Conservation (phyloP, 148 eudicot species). For the Camellia japonica region DNA sequence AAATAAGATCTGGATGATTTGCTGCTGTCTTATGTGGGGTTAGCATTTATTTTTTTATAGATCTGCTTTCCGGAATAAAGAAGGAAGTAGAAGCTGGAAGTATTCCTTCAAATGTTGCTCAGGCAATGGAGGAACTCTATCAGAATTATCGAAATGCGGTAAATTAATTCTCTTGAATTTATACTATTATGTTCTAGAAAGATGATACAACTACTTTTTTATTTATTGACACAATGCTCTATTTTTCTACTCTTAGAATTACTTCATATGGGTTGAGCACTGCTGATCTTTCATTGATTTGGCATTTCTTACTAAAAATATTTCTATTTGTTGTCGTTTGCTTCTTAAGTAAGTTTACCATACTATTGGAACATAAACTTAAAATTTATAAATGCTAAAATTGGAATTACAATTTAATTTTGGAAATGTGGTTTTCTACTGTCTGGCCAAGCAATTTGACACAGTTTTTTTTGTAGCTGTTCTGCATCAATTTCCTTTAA, state of each 20-base stretch:
- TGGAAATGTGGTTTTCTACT: neutral
- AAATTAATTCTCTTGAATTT: slow-evolving; percentile 28
- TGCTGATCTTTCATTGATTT: neutral
- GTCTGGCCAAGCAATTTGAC: neutral
- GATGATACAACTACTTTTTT: neutral
- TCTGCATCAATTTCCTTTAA: neutral
- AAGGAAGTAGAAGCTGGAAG: slow-evolving; percentile 68
- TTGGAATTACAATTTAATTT: neutral
- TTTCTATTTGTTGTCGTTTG: neutral
- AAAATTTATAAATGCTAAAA: neutral
- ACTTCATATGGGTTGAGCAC: neutral
- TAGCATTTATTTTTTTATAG: slow-evolving; percentile 35
- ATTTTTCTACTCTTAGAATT: neutral
- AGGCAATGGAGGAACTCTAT: slow-evolving; percentile 80
- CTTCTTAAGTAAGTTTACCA: neutral
- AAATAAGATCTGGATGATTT: slow-evolving; percentile 1
- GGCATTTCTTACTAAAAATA: neutral
- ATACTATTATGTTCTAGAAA: slow-evolving; percentile 6
- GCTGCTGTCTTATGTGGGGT: slow-evolving; percentile 17
- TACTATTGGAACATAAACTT: neutral
- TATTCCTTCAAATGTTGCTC: slow-evolving; percentile 64
- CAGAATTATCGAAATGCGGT: slow-evolving; percentile 79
- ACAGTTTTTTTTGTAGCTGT: neutral
- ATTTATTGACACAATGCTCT: neutral
- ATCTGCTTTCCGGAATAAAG: slow-evolving; percentile 62